Evolutionary conservation across 106 monocot genomes (phyloP), one percentile per base, ranked within the genome.

Genomic region (Dioscorea alata): DNA sequence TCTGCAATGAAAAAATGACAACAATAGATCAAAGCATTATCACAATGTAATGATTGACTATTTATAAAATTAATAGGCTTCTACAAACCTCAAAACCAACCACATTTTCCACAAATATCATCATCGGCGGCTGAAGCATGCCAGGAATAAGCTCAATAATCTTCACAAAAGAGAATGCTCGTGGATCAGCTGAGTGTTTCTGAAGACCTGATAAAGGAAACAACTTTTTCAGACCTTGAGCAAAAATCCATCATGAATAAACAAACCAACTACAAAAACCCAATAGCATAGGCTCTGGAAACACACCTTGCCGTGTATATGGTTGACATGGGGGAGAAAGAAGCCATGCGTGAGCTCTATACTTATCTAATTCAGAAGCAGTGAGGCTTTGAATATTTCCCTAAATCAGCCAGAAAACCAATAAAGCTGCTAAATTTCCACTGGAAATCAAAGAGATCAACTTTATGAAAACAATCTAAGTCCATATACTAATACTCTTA

Each of bases 251-350:
- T 16, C 35, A 48, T 70, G 50, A 49, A 23, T 2, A 74, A 17
- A 67, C 48, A 52, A 15, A 35, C 18, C 35, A 35, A 9, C n/a
- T 13, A 76, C 15, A 19, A 56, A 69, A 58, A 16, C 8, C n/a
- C 61, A 15, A 61, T 31, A 8, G 23, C 59, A 48, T 58, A 35
- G 17, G 13, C 16, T 60, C 15, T 28, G 50, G 59, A 58, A 54
- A 35, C 4, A 54, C 60, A 91, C 95, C 96, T 84, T 96, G 96
- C 24, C 96, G 71, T 18, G 96, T 96, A 76, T 96, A 96, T 28
- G 91, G 96, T 76, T 96, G 96, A 64, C 96, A 96, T 75, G 96
- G 96, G 76, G 96, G 96, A 65, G 96, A 96, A 78, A 96, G 81
- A 42, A 96, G 82, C 96, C 96, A 96, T 42, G 82, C 92, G 72